Percentiles rank a stretch among this genome's conserved stretches.
Conservation (phyloP, 2,329 filamentous ascomycete genomes). For the Tolypocladium tundrense region DNA sequence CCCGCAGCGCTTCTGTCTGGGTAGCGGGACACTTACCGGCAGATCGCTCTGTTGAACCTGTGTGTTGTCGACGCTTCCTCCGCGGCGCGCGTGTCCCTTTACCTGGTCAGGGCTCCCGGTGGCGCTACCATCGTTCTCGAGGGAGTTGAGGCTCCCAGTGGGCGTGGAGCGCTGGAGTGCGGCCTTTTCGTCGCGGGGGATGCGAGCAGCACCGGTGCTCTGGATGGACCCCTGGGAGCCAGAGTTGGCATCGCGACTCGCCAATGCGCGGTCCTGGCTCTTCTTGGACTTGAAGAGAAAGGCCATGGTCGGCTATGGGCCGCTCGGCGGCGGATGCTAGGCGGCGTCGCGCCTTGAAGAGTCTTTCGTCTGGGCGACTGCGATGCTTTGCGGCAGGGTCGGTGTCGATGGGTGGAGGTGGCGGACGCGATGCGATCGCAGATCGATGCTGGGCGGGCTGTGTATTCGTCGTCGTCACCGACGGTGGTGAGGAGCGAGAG, state of each 20-base stretch:
- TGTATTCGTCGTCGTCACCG: background rate
- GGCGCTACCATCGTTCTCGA: conserved; percentile 44
- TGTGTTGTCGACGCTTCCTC: conserved; percentile 39
- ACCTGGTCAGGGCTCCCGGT: conserved; percentile 56
- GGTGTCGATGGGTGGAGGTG: background rate
- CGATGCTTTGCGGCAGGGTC: background rate
- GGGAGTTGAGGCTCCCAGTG: conserved; percentile 66
- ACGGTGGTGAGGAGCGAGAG: background rate
- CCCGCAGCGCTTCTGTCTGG: background rate
- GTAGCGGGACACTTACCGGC: conserved; percentile 25
- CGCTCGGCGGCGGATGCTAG: conserved; percentile 22
- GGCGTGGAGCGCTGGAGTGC: conserved; percentile 54
- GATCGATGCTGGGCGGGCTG: background rate
- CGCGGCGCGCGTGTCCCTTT: conserved; percentile 47
- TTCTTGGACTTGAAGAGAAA: conserved; percentile 81
- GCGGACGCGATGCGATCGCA: background rate
- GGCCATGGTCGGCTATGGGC: conserved; percentile 50
- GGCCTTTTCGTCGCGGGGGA: conserved; percentile 43
- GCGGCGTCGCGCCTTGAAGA: conserved; percentile 9
- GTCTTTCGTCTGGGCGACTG: background rate
- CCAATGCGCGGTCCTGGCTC: conserved; percentile 51
- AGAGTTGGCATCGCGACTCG: conserved; percentile 42
- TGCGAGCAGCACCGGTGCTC: conserved; percentile 35
- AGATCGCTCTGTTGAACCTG: conserved; percentile 20
- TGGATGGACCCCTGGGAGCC: conserved; percentile 38